These are phyloP conservation scores for Aspergillus neotritici DNA, from an alignment of 2,329 filamentous ascomycete genomes.

Conservation along the genomic window DNA sequence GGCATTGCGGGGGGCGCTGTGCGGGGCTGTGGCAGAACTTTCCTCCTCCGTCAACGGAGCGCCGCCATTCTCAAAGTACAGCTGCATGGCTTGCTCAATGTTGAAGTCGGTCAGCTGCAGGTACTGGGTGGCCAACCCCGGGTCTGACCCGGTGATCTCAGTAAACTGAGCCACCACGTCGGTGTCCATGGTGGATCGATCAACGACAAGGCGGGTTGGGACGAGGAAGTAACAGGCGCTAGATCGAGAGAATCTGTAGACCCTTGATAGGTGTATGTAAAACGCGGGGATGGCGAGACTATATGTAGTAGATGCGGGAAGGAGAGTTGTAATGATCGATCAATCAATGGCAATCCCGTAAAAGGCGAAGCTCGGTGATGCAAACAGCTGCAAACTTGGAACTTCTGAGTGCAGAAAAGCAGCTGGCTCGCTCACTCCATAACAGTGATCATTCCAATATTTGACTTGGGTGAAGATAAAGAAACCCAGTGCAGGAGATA, in stretches of 20 bases:
- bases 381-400: constrained; percentile 29
- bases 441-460: no score
- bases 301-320: constrained; percentile 1
- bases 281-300: background rate
- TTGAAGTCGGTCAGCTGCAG: constrained; percentile 79
- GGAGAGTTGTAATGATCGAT: constrained; percentile 4
- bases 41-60: constrained; percentile 48
- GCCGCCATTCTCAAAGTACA: constrained; percentile 86
- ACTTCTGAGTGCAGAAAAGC: no score
- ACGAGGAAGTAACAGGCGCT: no score
- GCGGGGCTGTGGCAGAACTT: constrained; percentile 24
- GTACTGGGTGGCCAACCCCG: constrained; percentile 72
- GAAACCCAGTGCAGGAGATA: no score
- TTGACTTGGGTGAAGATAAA: background rate
- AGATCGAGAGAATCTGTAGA: background rate
- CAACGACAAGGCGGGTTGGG: no score
- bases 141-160: constrained; percentile 69
- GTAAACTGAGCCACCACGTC: constrained; percentile 69
- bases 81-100: constrained; percentile 75
- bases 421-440: background rate
- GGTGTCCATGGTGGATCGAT: constrained; percentile 55
- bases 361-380: constrained; percentile 10
- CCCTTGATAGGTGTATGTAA: no score
- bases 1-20: constrained; percentile 23
- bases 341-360: constrained; percentile 8